Percentiles rank a stretch among this genome's conserved stretches.
phyloP scores from a whole-genome alignment of 139 green algal species.

The Coccomyxa sp. region DNA sequence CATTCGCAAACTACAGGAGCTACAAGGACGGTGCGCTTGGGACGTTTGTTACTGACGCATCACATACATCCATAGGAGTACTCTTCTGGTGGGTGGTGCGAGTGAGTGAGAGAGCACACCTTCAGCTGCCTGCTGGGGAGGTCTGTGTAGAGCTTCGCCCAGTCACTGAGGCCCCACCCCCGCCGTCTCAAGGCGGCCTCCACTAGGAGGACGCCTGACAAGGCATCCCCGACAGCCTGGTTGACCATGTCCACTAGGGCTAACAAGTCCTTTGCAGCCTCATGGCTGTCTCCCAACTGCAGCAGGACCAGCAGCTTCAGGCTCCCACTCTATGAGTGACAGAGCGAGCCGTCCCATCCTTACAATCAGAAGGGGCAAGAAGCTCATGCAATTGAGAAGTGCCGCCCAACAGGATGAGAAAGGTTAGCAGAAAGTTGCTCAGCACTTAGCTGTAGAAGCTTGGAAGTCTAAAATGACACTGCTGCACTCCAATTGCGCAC shows the following conservation, averaged over 20 bases:
- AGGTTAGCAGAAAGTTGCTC: no score
- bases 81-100: neutral
- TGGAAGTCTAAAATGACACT: no score
- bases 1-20: neutral
- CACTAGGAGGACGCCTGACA: conserved; percentile 85
- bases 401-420: no score
- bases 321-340: no score
- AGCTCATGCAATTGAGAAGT: neutral
- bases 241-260: conserved; percentile 30
- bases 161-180: conserved; percentile 62
- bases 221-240: conserved; percentile 87
- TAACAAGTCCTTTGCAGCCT: conserved; percentile 45
- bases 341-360: neutral
- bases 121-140: conserved; percentile 84
- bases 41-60: neutral
- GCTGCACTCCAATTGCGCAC: no score
- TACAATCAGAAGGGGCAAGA: neutral
- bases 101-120: conserved; percentile 17
- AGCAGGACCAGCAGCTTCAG: no score
- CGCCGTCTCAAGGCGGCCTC: conserved; percentile 71
- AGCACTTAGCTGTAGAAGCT: no score
- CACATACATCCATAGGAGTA: neutral
- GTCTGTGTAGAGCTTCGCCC: conserved; percentile 83
- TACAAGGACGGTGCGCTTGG: neutral
- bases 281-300: conserved; percentile 19